Conservation (phyloP, 1,284 basidiomycete species). For the Sutorius eximius region DNA sequence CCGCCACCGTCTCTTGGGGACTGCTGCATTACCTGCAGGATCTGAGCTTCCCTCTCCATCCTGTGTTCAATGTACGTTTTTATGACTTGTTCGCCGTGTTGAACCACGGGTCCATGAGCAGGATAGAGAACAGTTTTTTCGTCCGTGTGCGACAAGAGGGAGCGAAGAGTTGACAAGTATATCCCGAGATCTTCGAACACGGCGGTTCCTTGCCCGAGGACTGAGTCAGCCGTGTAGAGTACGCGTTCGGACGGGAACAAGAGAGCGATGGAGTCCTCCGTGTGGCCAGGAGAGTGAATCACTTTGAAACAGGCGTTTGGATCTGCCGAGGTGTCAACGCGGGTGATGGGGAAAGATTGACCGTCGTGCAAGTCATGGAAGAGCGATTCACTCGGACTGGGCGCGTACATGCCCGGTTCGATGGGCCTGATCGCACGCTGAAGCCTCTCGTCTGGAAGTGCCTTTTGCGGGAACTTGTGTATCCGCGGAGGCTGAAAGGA, state of each 20-base stretch:
- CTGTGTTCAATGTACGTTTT: constrained; percentile 80
- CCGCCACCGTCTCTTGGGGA: constrained; percentile 27
- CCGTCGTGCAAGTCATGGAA: constrained; percentile 60
- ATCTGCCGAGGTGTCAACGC: not conserved
- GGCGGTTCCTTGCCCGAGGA: constrained; percentile 89
- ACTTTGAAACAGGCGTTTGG: constrained; percentile 50
- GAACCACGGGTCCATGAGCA: constrained; percentile 82
- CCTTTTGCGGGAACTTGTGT: constrained; percentile 62
- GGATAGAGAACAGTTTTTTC: constrained; percentile 68
- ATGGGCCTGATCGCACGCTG: constrained; percentile 46
- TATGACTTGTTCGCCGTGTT: constrained; percentile 59
- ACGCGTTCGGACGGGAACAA: constrained; percentile 62
- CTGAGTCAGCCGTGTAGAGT: constrained; percentile 88
- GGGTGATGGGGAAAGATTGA: constrained; percentile 46
- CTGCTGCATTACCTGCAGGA: constrained; percentile 58
- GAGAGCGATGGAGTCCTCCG: constrained; percentile 80
- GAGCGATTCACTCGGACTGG: constrained; percentile 39
- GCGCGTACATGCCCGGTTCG: constrained; percentile 44
- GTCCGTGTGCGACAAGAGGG: constrained; percentile 50
- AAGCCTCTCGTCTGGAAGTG: constrained; percentile 34
- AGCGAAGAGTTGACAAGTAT: constrained; percentile 73
- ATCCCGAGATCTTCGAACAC: constrained; percentile 84
- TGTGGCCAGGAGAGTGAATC: constrained; percentile 90
- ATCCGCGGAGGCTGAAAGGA: constrained; percentile 64
- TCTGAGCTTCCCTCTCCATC: constrained; percentile 78